phyloP scores from a whole-genome alignment of 1,284 basidiomycete species.

The Golubevia sp. region DNA sequence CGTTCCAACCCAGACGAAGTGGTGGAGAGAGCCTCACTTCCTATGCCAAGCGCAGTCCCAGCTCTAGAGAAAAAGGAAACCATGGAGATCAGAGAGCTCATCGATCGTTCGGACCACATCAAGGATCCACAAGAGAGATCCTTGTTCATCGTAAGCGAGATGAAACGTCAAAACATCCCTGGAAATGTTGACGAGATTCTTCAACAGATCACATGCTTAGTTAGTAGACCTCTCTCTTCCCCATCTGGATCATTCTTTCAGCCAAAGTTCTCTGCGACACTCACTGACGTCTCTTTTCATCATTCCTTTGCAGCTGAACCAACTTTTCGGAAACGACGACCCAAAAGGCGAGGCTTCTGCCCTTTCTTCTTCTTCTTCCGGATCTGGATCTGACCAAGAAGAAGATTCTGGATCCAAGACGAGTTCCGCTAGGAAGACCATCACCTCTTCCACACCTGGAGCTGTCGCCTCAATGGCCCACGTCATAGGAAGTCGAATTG shows the following conservation, averaged over 20 bases:
- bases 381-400: neutral
- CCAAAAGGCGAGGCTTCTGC: no score
- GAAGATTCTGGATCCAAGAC: neutral
- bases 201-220: slow-evolving; percentile 28
- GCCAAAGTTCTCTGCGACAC: no score
- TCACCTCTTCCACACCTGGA: neutral
- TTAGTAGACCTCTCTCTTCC: neutral
- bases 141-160: slow-evolving; percentile 25
- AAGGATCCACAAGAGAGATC: slow-evolving; percentile 18
- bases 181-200: slow-evolving; percentile 22
- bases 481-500: neutral
- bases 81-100: neutral
- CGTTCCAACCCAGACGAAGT: slow-evolving; percentile 17
- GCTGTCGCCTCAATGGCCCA: neutral
- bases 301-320: slow-evolving; percentile 12
- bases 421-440: neutral
- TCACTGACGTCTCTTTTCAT: no score
- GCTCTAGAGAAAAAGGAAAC: slow-evolving; percentile 19
- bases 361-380: slow-evolving; percentile 3
- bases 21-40: slow-evolving; percentile 19
- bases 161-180: slow-evolving; percentile 4
- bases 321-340: slow-evolving; percentile 26
- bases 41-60: slow-evolving; percentile 17
- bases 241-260: neutral
- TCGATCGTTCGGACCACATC: slow-evolving; percentile 17